Conservation (phyloP, 176 grass and related monocot species). For the Aegilops sharonensis region DNA sequence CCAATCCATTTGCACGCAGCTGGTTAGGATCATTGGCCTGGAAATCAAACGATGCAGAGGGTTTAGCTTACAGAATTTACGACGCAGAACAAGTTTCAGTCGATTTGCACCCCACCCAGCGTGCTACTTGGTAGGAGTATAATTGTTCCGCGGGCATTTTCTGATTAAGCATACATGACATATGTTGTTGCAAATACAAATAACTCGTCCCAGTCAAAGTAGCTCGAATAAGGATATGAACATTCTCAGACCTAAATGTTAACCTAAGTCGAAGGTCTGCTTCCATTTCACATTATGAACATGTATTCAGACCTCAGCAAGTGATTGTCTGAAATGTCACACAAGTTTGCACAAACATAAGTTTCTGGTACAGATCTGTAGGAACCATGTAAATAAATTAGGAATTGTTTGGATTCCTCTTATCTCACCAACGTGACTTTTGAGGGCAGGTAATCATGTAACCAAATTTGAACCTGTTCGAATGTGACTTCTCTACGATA, state of each 20-base stretch:
- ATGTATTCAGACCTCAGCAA: not conserved
- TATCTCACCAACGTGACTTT: not conserved
- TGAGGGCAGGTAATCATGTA: constrained; percentile 1
- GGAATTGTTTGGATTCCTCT: constrained; percentile 1
- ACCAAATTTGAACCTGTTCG: not conserved
- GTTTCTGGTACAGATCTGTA: not conserved
- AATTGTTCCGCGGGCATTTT: not conserved
- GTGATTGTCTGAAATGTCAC: not conserved
- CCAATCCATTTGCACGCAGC: not conserved
- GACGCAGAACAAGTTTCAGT: not conserved
- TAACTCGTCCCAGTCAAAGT: not conserved
- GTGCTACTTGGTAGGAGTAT: not conserved
- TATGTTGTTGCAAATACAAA: not conserved
- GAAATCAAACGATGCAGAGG: not conserved
- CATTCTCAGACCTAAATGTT: not conserved
- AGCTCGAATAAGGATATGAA: not conserved
- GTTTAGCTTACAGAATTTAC: not conserved
- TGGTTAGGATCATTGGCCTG: not conserved
- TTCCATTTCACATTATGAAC: not conserved
- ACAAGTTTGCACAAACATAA: not conserved
- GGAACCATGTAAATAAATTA: not conserved
- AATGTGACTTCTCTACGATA: not conserved
- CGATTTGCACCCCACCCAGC: not conserved
- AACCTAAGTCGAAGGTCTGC: not conserved
- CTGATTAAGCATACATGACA: not conserved